Percentiles rank a stretch among this genome's conserved stretches.
Evolutionary conservation across 805 yeast genomes (phyloP).

Genomic region (Ogataea trehaloabstinens): DNA sequence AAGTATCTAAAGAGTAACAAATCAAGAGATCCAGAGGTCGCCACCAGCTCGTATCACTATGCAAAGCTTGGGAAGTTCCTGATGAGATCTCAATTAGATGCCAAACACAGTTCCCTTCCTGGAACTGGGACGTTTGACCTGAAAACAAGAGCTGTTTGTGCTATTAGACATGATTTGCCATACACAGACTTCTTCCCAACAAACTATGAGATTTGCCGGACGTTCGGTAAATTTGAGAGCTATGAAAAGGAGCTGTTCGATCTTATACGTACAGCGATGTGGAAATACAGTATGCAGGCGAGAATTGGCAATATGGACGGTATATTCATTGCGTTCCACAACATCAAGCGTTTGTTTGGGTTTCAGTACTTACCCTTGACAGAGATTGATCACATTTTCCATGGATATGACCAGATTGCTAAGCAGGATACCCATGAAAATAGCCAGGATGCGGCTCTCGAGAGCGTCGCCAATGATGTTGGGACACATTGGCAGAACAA

Average conservation of each 20-base stretch:
- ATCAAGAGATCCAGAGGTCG: slow-evolving; percentile 6
- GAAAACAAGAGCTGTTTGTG: slow-evolving; percentile 87
- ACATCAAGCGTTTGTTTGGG: slow-evolving; percentile 76
- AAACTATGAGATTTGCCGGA: slow-evolving; percentile 62
- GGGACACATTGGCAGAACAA: slow-evolving; percentile 30
- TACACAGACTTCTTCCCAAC: slow-evolving; percentile 53
- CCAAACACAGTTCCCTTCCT: slow-evolving; percentile 71
- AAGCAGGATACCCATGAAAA: slow-evolving; percentile 1
- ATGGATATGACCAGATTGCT: slow-evolving; percentile 32
- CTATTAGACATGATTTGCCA: slow-evolving; percentile 75
- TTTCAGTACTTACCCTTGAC: slow-evolving; percentile 80
- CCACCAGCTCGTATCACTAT: slow-evolving; percentile 57
- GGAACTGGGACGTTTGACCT: slow-evolving; percentile 91
- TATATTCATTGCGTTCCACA: slow-evolving; percentile 88
- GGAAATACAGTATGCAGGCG: slow-evolving; percentile 89
- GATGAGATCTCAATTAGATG: slow-evolving; percentile 89
- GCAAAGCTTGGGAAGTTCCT: slow-evolving; percentile 65
- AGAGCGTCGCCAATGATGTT: slow-evolving; percentile 23
- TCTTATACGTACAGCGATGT: slow-evolving; percentile 67
- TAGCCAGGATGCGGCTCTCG: slow-evolving; percentile 13
- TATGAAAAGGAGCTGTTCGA: slow-evolving; percentile 79
- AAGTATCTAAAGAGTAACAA: slow-evolving; percentile 28
- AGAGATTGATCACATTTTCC: slow-evolving; percentile 66
- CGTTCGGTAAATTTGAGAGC: slow-evolving; percentile 71
- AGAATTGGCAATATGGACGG: slow-evolving; percentile 97